A percentile compares a stretch with the other conserved stretches of the same genome.
Evolutionary conservation across 1,284 basidiomycete genomes (phyloP).

Genomic region (Xerocomus minutiporus): DNA sequence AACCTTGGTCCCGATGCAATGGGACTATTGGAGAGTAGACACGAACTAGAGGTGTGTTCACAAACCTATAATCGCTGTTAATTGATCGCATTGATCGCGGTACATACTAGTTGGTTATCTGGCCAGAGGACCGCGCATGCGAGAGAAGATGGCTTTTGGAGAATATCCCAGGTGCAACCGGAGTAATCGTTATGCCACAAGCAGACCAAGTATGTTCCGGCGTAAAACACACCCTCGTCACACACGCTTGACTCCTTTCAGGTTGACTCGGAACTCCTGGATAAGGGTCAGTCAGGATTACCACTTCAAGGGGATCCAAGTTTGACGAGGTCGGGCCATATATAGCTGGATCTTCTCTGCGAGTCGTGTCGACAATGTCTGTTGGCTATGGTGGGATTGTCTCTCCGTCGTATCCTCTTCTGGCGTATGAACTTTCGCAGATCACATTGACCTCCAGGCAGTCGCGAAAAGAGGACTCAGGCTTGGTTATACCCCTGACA

Average conservation of each 20-base stretch:
- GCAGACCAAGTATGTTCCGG: constrained; percentile 57
- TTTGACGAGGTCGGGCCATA: background rate
- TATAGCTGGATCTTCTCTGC: constrained; percentile 62
- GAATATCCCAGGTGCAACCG: constrained; percentile 63
- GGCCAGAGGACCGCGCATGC: constrained; percentile 64
- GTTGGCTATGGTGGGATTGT: constrained; percentile 72
- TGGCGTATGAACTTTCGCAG: constrained; percentile 37
- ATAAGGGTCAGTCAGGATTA: constrained; percentile 45
- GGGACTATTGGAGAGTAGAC: constrained; percentile 48
- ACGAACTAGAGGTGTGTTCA: constrained; percentile 54
- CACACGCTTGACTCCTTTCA: constrained; percentile 26
- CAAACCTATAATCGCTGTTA: background rate
- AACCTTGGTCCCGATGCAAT: constrained; percentile 71
- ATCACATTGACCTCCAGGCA: constrained; percentile 73
- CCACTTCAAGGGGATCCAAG: background rate
- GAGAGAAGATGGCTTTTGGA: constrained; percentile 76
- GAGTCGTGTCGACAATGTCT: constrained; percentile 85
- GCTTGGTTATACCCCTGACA: constrained; percentile 88
- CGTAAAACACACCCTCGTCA: background rate
- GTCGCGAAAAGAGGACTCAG: constrained; percentile 65
- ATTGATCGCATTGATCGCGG: background rate
- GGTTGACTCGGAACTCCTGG: constrained; percentile 72
- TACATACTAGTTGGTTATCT: constrained; percentile 54
- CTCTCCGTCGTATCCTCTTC: constrained; percentile 1
- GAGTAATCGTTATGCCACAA: constrained; percentile 59